Evolutionary conservation across 2,329 filamentous ascomycete genomes (phyloP).

Genomic region (Aureobasidium subglaciale): DNA sequence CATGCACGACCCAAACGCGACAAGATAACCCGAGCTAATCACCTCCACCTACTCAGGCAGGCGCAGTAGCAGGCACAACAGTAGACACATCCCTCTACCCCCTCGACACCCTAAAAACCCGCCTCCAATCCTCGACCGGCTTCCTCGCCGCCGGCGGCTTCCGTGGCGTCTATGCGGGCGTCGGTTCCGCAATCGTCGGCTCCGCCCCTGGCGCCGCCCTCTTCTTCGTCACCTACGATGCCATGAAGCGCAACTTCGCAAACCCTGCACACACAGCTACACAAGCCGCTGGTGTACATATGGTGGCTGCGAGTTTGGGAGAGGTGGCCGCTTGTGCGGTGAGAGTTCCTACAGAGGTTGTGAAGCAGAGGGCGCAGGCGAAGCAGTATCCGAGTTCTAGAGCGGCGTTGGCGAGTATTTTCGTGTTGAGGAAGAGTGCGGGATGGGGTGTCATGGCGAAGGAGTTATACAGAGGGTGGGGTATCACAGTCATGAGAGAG

Average conservation of each 20-base stretch:
- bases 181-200: constrained; percentile 82
- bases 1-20: no score
- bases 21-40: not conserved
- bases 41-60: constrained; percentile 50
- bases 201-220: constrained; percentile 90
- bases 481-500: constrained; percentile 88
- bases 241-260: constrained; percentile 21
- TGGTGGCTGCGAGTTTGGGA: constrained; percentile 76
- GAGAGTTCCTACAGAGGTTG: constrained; percentile 87
- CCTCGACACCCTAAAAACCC: constrained; percentile 97
- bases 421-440: constrained; percentile 34
- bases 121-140: constrained; percentile 73
- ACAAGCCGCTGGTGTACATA: constrained; percentile 52
- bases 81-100: constrained; percentile 96
- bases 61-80: constrained; percentile 85
- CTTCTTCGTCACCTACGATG: constrained; percentile 60
- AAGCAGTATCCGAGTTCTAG: constrained; percentile 66
- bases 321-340: constrained; percentile 90
- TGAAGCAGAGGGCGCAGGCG: constrained; percentile 95
- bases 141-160: constrained; percentile 83
- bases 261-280: not conserved
- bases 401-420: constrained; percentile 62
- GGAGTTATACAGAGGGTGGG: constrained; percentile 87
- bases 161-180: constrained; percentile 83
- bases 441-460: constrained; percentile 56